Evolutionary conservation across 2,329 filamentous ascomycete genomes (phyloP).

Genomic region (Colletotrichum lindemuthianum): DNA sequence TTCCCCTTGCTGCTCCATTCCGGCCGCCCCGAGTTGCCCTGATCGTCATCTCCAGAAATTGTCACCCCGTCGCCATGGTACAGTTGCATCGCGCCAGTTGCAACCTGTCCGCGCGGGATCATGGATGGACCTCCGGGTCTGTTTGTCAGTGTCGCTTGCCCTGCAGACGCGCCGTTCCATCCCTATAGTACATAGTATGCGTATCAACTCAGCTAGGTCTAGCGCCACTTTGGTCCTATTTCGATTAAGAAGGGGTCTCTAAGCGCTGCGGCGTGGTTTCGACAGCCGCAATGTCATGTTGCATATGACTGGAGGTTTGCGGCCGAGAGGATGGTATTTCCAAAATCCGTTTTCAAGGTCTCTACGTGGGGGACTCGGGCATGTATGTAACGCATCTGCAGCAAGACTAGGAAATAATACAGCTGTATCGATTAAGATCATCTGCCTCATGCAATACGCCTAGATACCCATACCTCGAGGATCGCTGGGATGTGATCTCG

Average conservation of each 20-base stretch:
- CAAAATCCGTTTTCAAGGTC: not conserved
- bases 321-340: conserved; percentile 16
- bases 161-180: no score
- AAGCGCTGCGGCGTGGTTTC: conserved; percentile 6
- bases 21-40: conserved; percentile 6
- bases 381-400: no score
- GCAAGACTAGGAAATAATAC: no score
- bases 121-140: conserved; percentile 10
- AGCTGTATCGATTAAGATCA: no score
- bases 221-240: not conserved
- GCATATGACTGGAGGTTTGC: conserved; percentile 1
- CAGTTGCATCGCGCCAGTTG: no score
- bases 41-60: not conserved
- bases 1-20: conserved; percentile 11
- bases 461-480: no score
- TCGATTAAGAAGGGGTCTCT: no score
- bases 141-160: conserved; percentile 10
- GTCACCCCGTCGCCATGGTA: not conserved
- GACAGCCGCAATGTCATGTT: not conserved
- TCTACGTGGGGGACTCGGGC: no score
- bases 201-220: not conserved
- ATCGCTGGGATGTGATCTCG: no score
- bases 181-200: no score
- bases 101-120: not conserved
- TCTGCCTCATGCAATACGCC: no score